A percentile compares a stretch with the other conserved stretches of the same genome.
phyloP scores from a whole-genome alignment of 495 filamentous ascomycete species.

The Annulohypoxylon nitens region DNA sequence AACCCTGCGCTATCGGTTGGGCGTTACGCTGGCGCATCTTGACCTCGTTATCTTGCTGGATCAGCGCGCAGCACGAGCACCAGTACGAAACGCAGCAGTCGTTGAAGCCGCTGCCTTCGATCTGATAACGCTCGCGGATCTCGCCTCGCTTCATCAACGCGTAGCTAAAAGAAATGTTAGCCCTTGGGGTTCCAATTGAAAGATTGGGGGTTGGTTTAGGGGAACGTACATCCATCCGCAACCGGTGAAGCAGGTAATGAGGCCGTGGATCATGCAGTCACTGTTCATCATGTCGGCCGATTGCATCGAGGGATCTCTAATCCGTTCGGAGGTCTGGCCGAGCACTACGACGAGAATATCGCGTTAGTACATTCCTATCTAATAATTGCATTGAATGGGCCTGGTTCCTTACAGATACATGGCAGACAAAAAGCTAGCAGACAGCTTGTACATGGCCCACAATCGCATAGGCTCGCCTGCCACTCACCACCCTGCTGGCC shows the following conservation, averaged over 20 bases:
- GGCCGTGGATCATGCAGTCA: conserved; percentile 53
- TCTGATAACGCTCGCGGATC: conserved; percentile 65
- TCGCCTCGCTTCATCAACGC: conserved; percentile 66
- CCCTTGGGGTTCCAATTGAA: background rate
- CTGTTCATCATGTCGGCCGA: conserved; percentile 59
- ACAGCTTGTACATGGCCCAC: conserved; percentile 55
- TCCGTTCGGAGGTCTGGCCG: conserved; percentile 63
- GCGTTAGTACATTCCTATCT: conserved; percentile 4
- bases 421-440: conserved; percentile 62
- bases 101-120: conserved; percentile 64
- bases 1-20: conserved; percentile 40
- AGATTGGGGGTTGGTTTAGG: background rate
- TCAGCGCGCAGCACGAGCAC: conserved; percentile 65
- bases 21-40: conserved; percentile 47
- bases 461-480: conserved; percentile 55
- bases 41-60: conserved; percentile 57
- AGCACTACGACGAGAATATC: conserved; percentile 44
- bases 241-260: conserved; percentile 46
- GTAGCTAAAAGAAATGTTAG: conserved; percentile 40
- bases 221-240: conserved; percentile 55
- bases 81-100: conserved; percentile 68
- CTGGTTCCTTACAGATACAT: conserved; percentile 58
- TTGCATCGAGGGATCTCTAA: conserved; percentile 61
- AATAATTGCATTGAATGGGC: background rate
- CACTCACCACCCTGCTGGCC: conserved; percentile 50